phyloP scores from a whole-genome alignment of 2,329 filamentous ascomycete species.

The Trichoderma atroviride region DNA sequence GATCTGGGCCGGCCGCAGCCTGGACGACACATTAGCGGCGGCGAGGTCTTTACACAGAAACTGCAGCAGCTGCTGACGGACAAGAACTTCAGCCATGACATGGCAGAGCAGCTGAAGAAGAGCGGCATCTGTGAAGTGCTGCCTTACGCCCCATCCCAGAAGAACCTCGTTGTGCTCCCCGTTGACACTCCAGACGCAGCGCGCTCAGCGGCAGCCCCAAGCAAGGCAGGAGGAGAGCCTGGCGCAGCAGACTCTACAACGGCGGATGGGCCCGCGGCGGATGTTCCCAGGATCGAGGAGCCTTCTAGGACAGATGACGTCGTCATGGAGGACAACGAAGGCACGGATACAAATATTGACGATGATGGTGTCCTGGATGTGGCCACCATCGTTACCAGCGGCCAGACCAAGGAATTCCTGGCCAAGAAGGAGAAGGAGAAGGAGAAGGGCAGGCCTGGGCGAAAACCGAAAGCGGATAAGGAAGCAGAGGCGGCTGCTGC shows the following conservation, averaged over 20 bases:
- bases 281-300: constrained; percentile 42
- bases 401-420: constrained; percentile 79
- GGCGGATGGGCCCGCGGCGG: constrained; percentile 38
- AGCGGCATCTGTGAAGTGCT: constrained; percentile 69
- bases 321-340: constrained; percentile 38
- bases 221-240: constrained; percentile 31
- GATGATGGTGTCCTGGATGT: constrained; percentile 80
- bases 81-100: constrained; percentile 63
- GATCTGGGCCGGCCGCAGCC: constrained; percentile 58
- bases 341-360: constrained; percentile 40
- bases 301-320: constrained; percentile 41
- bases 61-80: constrained; percentile 67
- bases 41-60: constrained; percentile 80
- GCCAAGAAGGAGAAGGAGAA: constrained; percentile 81
- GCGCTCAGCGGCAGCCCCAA: neutral
- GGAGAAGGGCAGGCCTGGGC: constrained; percentile 65
- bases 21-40: constrained; percentile 67
- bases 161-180: constrained; percentile 53
- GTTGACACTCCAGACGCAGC: constrained; percentile 41
- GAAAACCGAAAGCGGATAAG: constrained; percentile 54
- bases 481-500: constrained; percentile 54
- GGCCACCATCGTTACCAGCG: constrained; percentile 80
- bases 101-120: constrained; percentile 72
- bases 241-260: constrained; percentile 21
- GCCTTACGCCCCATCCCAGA: constrained; percentile 53